phyloP scores from a whole-genome alignment of 139 green algal genomes.

The Tetraselmis striata region DNA sequence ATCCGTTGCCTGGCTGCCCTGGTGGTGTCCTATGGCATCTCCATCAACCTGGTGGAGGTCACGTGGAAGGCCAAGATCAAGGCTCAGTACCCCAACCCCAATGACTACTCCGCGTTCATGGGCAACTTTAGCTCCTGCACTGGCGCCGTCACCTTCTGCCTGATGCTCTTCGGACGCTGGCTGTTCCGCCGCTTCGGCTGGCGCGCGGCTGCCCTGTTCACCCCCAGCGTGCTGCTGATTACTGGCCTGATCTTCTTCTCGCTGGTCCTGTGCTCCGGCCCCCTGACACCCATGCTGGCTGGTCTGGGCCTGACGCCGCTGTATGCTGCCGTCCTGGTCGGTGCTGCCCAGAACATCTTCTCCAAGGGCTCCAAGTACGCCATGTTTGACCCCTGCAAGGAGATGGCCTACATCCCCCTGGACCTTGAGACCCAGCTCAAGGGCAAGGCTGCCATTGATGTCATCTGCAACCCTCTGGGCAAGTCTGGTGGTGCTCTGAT shows the following conservation, averaged over 20 bases:
- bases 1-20: conserved; percentile 93
- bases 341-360: conserved; percentile 97
- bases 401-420: conserved; percentile 99
- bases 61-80: conserved; percentile 99
- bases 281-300: conserved; percentile 72
- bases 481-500: conserved; percentile 98
- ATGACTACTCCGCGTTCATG: conserved; percentile 93
- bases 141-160: conserved; percentile 88
- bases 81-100: conserved; percentile 96
- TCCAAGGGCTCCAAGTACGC: conserved; percentile 96
- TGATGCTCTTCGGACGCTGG: conserved; percentile 92
- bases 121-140: conserved; percentile 74
- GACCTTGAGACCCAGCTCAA: conserved; percentile 89
- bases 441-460: conserved; percentile 98
- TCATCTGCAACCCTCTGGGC: conserved; percentile 98
- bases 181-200: conserved; percentile 97
- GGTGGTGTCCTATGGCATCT: conserved; percentile 95
- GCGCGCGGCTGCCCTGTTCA: conserved; percentile 92
- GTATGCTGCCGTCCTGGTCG: conserved; percentile 91
- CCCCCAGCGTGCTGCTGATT: conserved; percentile 89
- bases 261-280: conserved; percentile 79
- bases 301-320: conserved; percentile 84
- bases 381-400: conserved; percentile 99
- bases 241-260: conserved; percentile 93
- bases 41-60: conserved; percentile 99